A percentile compares a stretch with the other conserved stretches of the same genome.
phyloP scores from a whole-genome alignment of 306 rosid species.

The Fagus sylvatica region DNA sequence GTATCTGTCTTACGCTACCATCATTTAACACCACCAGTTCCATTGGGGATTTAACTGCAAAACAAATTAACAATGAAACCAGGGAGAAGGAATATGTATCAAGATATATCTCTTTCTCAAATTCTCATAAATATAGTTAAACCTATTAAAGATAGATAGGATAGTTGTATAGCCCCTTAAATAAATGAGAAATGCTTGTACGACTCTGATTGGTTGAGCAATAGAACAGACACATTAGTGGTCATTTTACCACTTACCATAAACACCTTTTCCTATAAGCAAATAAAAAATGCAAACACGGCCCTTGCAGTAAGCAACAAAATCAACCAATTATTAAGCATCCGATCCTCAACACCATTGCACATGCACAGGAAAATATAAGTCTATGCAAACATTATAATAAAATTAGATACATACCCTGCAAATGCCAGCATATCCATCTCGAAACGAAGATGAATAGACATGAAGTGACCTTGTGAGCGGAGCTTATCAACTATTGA shows the following conservation, averaged over 20 bases:
- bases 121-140: background rate
- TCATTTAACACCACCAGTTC: no score
- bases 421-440: constrained; percentile 99
- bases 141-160: background rate
- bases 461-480: constrained; percentile 84
- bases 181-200: background rate
- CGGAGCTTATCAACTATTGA: constrained; percentile 91
- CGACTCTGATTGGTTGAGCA: background rate
- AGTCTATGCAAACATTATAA: constrained; percentile 2
- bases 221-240: background rate
- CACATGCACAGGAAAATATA: constrained; percentile 12
- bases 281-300: background rate
- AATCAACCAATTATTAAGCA: background rate
- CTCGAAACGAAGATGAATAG: constrained; percentile 97
- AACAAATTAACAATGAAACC: no score
- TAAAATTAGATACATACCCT: constrained; percentile 58
- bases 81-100: no score
- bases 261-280: background rate
- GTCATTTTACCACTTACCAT: background rate
- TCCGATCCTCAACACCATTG: background rate
- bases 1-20: no score
- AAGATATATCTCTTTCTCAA: background rate
- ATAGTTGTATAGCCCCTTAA: background rate
- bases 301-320: background rate
- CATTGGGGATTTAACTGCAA: no score